Evolutionary conservation across 2,329 filamentous ascomycete genomes (phyloP), one percentile per base, ranked within the genome.

Genomic region (Tolypocladium endophyticum): DNA sequence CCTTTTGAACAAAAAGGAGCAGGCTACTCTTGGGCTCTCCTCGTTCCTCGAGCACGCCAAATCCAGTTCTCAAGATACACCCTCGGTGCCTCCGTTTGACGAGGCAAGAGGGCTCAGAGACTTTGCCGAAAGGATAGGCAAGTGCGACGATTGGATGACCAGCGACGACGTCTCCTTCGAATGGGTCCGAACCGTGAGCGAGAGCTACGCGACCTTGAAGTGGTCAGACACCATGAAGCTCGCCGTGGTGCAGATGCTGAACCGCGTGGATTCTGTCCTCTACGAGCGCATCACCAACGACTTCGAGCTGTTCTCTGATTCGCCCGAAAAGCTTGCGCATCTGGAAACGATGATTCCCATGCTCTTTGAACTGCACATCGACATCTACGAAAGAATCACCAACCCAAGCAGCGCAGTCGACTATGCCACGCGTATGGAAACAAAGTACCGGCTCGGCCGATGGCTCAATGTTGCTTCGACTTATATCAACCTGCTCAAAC

Each of bases 1-100:
- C 6, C 68, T 86, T 14, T 69, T 84, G 16, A 79, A 74, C 62
- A 84, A 83, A 63, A 79, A 80, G 59, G 80, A 82, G 54, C 73
- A 77, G 28, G 74, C 79, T 0, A 77, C 77, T 14, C 72, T 83
- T 36, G 82, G 82, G 11, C 74, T 86, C 20, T 83, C 81, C 1
- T 84, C 83, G 4, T 87, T 87, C 64, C 75, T 87, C 4, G 85
- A 87, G 64, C 83, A 87, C 65, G 80, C 83, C 1, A 86, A 86
- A 63, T 74, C 80, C 0, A 78, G 78, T 4, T 77, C 81, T 0
- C 79, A 83, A 64, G 78, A 81, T 56, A 73, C 77, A 28, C 72
- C 73, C 1, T 76, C 75, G n/a, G 76, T 74, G 3, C 73, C 78
- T 0, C 64, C 69, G 0, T 84, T 86, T 62, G 76, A 83, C 25